Evolutionary conservation across 228 moss, liverwort and hornwort genomes (phyloP).

Genomic region (Sphagnum magellanicum): DNA sequence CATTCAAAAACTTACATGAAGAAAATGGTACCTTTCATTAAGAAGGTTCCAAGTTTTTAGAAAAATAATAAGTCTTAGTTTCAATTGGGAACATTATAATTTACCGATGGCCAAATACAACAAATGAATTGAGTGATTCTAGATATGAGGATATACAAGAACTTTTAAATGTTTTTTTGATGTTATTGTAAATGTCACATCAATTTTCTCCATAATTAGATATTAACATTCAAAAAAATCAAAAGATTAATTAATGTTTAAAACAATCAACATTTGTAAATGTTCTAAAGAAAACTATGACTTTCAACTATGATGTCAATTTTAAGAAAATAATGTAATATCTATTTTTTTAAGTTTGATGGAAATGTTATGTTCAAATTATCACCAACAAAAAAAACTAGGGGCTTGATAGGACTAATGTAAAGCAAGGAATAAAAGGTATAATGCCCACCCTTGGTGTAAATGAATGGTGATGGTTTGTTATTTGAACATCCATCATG

Average conservation of each 20-base stretch:
- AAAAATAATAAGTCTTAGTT: neutral
- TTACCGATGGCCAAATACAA: neutral
- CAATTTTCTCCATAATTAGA: neutral
- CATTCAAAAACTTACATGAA: neutral
- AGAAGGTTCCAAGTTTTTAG: neutral
- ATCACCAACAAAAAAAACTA: neutral
- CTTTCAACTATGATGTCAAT: neutral
- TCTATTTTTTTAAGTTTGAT: neutral
- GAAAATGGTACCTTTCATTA: neutral
- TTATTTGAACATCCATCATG: neutral
- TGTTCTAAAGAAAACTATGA: neutral
- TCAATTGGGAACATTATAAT: neutral
- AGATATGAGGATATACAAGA: neutral
- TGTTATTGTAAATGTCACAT: neutral
- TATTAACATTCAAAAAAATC: neutral
- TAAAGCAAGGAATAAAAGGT: neutral
- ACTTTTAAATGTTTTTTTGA: neutral
- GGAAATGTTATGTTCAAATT: neutral
- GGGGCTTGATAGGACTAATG: neutral
- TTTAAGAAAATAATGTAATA: neutral
- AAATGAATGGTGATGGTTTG: neutral
- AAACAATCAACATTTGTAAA: neutral
- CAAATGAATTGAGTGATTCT: neutral
- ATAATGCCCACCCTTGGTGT: neutral
- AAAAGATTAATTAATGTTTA: neutral